Base-by-base conservation (phyloP, 768 basidiomycete genomes). In the Rhodotorula graminis region DNA sequence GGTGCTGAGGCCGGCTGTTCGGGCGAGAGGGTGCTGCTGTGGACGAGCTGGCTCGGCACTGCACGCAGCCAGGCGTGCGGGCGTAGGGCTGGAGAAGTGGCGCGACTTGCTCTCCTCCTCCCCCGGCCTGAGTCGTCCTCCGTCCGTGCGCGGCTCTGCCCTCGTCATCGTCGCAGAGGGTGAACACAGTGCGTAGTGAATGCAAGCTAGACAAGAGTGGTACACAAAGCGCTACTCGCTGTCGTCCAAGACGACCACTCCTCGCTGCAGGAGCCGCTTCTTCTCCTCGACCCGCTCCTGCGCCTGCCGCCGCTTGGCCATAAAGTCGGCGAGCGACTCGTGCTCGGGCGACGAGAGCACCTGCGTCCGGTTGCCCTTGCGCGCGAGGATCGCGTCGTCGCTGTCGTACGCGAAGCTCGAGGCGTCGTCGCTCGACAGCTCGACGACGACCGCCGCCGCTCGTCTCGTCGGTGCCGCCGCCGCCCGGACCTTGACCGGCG, bases 261-360 rank as follows among this genome's bases (percentile, higher is more conserved):
- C 19, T n/a, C n/a, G 16, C 33, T 15, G 12, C 53, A 55, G 53
- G 7, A n/a, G 6, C 27, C 33, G 33, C 44, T 16, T 16, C 61
- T 57, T 29, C 31, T 55, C 29, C 60, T 46, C 27, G 44, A 19
- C 53, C 29, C 19, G 27, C 31, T 56, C 49, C 33, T 63, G 37
- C 53, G 29, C 52, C 58, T 61, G 37, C 16, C 67, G 53, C n/a
- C 61, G 53, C 44, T 29, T 55, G 11, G 27, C n/a, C 53, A 55
- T n/a, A 14, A 55, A 55, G n/a, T 55, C 53, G 53, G 27, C n/a
- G 15, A 55, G 53, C 50, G 49, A 12, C 49, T 27, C 25, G 49
- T 6, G 27, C 31, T 63, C 62, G 10, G 33, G 49, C 33, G 50
- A 52, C 25, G 23, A 21, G 25, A 52, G 50, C 27, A 23, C 23